Conservation (phyloP, 2,329 filamentous ascomycete genomes). For the Cryoendolithus antarcticus region DNA sequence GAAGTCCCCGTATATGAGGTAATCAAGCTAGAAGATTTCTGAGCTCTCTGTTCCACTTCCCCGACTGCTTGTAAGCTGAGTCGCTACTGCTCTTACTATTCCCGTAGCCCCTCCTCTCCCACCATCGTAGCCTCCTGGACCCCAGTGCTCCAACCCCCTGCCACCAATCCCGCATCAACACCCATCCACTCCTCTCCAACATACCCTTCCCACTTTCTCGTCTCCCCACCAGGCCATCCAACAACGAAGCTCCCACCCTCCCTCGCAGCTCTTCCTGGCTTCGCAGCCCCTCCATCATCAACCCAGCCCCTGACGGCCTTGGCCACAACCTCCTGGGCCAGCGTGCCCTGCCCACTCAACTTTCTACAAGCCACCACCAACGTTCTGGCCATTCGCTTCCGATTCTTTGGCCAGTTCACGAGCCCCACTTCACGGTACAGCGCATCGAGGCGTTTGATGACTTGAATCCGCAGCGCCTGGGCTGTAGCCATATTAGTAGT, state of each 20-base stretch:
- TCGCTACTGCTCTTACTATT: too few relatives aligned
- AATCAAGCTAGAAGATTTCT: slow-evolving; percentile 34
- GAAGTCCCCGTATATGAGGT: slow-evolving; percentile 35
- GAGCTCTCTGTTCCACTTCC: background rate
- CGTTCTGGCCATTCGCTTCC: slow-evolving; percentile 1
- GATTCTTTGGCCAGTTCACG: background rate
- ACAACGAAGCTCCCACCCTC: slow-evolving; percentile 65
- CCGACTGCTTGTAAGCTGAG: too few relatives aligned
- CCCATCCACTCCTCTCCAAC: slow-evolving; percentile 53
- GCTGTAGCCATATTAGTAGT: too few relatives aligned
- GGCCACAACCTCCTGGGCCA: slow-evolving; percentile 26
- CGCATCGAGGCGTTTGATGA: too few relatives aligned
- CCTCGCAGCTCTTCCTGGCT: slow-evolving; percentile 40
- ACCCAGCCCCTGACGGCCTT: slow-evolving; percentile 44
- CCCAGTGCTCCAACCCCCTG: slow-evolving; percentile 1
- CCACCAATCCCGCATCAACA: slow-evolving; percentile 26
- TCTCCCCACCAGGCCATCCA: slow-evolving; percentile 68
- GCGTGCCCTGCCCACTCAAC: slow-evolving; percentile 38
- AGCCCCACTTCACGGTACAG: too few relatives aligned
- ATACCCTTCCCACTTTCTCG: slow-evolving; percentile 54
- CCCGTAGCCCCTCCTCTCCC: too few relatives aligned
- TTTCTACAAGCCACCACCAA: slow-evolving; percentile 1
- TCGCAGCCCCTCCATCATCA: slow-evolving; percentile 78
- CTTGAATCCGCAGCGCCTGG: too few relatives aligned
- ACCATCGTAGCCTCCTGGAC: background rate